Evolutionary conservation across 2,329 filamentous ascomycete genomes (phyloP), one percentile per base, ranked within the genome.

Genomic region (Microdochium bolleyi): DNA sequence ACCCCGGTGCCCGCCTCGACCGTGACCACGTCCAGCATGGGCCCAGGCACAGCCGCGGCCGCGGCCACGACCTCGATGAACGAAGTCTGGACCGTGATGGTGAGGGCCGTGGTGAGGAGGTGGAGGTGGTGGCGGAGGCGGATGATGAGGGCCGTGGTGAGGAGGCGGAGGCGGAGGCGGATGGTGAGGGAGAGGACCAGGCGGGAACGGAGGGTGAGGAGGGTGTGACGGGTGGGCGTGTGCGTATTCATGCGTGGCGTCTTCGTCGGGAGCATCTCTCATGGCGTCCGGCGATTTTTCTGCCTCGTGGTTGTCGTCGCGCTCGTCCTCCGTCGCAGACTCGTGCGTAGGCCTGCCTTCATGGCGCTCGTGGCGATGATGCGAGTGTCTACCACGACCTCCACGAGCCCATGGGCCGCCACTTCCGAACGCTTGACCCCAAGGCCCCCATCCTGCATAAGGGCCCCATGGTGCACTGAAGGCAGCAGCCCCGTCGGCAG

Each of bases 271-370:
- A 5, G 55, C 56, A 10, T 58, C 56, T 53, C 58, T 63, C 57
- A 61, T 55, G 9, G 62, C 63, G 2, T 70, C 69, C 5, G 70
- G 61, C 19, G 68, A 64, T 46, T 60, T 60, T n/a, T 65, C 64
- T 60, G 65, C 70, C 48, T 70, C 67, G 19, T 62, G 60, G 46
- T 64, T 58, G 50, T 55, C 50, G n/a, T 61, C 56, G 25, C 60
- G 60, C 2, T 66, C 63, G 25, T 52, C 55, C 22, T 52, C 51
- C 56, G 49, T 52, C 13, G 16, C 16, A 8, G n/a, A 21, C 54
- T 38, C 56, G 32, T 59, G 55, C 32, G 58, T 64, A 32, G 61
- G 60, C 46, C 62, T 64, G 16, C 57, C 59, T 19, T 53, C 56
- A n/a, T 60, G 60, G 48, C 56, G 61, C n/a, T 62, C 58, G 16